These are phyloP conservation scores for Clohesyomyces aquaticus DNA, from an alignment of 495 filamentous ascomycete genomes.

Conservation along the genomic window DNA sequence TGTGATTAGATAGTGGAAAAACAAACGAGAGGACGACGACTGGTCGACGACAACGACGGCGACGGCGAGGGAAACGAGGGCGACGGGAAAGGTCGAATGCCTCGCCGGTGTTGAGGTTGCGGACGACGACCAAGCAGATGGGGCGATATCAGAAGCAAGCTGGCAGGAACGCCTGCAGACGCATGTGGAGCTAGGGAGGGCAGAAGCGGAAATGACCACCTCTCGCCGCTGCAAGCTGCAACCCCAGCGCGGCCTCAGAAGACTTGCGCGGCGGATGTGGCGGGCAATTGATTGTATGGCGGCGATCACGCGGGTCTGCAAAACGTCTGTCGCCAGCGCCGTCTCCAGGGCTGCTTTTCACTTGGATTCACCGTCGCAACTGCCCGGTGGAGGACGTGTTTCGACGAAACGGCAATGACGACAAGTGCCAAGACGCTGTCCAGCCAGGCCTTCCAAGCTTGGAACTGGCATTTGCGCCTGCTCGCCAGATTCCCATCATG, in stretches of 20 bases:
- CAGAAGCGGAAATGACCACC: not conserved
- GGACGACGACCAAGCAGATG: not conserved
- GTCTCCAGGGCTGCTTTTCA: too few relatives aligned
- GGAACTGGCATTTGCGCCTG: too few relatives aligned
- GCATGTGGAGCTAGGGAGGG: conserved; percentile 4
- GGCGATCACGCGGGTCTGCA: not conserved
- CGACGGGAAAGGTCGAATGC: not conserved
- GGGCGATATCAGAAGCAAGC: not conserved
- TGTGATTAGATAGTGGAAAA: not conserved
- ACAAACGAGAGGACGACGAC: conserved; percentile 4
- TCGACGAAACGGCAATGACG: conserved; percentile 6
- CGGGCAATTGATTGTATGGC: not conserved
- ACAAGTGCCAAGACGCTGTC: not conserved
- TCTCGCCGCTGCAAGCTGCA: too few relatives aligned
- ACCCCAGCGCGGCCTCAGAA: too few relatives aligned
- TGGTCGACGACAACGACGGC: conserved; percentile 2
- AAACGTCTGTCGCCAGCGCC: not conserved
- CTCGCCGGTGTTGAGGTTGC: conserved; percentile 17
- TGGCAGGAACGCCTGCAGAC: not conserved
- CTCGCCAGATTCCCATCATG: too few relatives aligned
- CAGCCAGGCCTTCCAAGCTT: too few relatives aligned
- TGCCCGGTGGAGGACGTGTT: not conserved
- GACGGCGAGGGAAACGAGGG: not conserved
- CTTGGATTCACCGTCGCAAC: too few relatives aligned
- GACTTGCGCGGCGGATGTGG: not conserved